A percentile compares a stretch with the other conserved stretches of the same genome.
These are phyloP conservation scores for Alternaria gaisen DNA, from an alignment of 2,329 filamentous ascomycete species.

Conservation along the genomic window DNA sequence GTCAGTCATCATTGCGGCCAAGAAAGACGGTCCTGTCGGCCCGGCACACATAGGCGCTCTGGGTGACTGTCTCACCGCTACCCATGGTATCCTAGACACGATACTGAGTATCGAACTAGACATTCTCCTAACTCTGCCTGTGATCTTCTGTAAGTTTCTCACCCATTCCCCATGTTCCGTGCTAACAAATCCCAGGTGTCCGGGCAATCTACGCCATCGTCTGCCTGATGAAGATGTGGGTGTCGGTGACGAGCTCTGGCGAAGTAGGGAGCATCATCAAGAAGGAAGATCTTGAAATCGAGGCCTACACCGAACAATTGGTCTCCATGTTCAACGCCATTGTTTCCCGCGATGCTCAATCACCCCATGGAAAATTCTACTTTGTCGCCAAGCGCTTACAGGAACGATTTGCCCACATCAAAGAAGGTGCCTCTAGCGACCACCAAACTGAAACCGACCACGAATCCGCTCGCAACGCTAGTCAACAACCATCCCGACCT, in stretches of 20 bases:
- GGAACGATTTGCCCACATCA: slow-evolving; percentile 56
- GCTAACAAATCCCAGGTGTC: slow-evolving; percentile 51
- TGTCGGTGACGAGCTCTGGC: slow-evolving; percentile 60
- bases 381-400: slow-evolving; percentile 56
- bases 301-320: slow-evolving; percentile 57
- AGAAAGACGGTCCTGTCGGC: slow-evolving; percentile 54
- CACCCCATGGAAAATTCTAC: slow-evolving; percentile 59
- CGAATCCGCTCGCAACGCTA: slow-evolving; percentile 26
- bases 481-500: slow-evolving; percentile 24
- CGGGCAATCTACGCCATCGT: slow-evolving; percentile 66
- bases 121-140: slow-evolving; percentile 54
- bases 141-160: slow-evolving; percentile 53
- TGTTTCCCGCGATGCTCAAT: slow-evolving; percentile 51
- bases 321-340: slow-evolving; percentile 58
- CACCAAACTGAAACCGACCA: slow-evolving; percentile 38
- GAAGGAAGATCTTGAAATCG: slow-evolving; percentile 58
- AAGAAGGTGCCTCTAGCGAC: slow-evolving; percentile 52
- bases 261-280: slow-evolving; percentile 61
- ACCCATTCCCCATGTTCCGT: slow-evolving; percentile 10
- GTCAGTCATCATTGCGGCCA: slow-evolving; percentile 47
- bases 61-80: slow-evolving; percentile 56
- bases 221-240: slow-evolving; percentile 68
- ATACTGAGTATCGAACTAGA: slow-evolving; percentile 60
- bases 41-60: slow-evolving; percentile 58
- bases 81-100: slow-evolving; percentile 58